These are phyloP conservation scores for Ophiostoma perfectum DNA, from an alignment of 2,329 filamentous ascomycete genomes.

Conservation along the genomic window DNA sequence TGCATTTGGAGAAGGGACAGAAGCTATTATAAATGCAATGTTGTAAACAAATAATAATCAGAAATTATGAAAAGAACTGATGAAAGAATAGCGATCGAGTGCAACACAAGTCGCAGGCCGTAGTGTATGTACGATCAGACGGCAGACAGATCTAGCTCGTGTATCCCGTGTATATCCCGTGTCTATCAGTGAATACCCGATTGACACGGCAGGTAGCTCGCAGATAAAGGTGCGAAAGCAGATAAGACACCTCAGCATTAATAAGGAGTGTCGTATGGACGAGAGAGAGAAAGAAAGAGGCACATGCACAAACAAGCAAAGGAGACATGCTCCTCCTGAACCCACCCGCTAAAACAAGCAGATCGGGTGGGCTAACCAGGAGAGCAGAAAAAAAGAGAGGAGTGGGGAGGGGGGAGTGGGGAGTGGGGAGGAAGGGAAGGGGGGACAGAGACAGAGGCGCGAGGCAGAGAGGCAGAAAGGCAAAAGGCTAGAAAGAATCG, in stretches of 20 bases:
- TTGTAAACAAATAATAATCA: too few relatives aligned
- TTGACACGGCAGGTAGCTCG: neutral
- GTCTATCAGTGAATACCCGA: neutral
- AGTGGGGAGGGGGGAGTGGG: neutral
- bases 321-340: conserved; percentile 7
- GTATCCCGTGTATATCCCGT: neutral
- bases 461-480: too few relatives aligned
- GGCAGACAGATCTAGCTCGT: neutral
- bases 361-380: neutral
- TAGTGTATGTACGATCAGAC: too few relatives aligned
- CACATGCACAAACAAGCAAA: neutral
- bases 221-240: too few relatives aligned
- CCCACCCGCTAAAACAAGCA: neutral
- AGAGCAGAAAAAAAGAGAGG: neutral
- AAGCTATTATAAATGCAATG: too few relatives aligned
- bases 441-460: neutral
- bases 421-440: neutral
- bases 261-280: too few relatives aligned
- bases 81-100: too few relatives aligned
- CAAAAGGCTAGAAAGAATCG: too few relatives aligned
- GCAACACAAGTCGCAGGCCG: too few relatives aligned
- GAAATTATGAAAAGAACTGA: too few relatives aligned
- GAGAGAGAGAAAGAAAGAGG: too few relatives aligned
- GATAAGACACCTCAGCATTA: too few relatives aligned
- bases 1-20: neutral